Base-by-base conservation (phyloP, 208 protist genomes). In the Novymonas esmeraldas region DNA sequence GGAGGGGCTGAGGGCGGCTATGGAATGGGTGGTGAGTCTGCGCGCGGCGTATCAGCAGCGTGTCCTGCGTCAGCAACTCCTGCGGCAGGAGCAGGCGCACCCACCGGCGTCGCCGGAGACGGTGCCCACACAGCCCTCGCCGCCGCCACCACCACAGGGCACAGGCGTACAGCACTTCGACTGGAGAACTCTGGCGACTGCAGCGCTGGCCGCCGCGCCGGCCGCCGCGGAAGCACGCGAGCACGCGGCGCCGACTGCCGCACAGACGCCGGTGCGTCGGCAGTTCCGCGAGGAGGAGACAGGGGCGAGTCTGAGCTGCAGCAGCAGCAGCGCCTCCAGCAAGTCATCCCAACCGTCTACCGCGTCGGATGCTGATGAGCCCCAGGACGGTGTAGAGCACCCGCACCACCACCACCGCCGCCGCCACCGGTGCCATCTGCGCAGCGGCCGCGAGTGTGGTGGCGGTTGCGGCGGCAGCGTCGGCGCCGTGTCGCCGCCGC, bases 11-110 rank as follows among this genome's bases (percentile, higher is more conserved):
- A 52, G 51, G 52, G 59, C 41, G 33, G 2, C 73, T 29, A 41
- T 56, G 39, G 42, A 42, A n/a, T 61, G 54, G 36, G 42, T 75
- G 13, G 20, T 45, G 46, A 45, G 36, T 2, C 16, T 67, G 22
- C 78, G 69, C 45, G 49, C 33, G 13, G 75, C 73, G 3, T 66
- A 72, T 28, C 46, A 74, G 33, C 51, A 66, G 36, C 70, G 50
- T 1, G 20, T 39, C 13, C 36, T 64, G 41, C 41, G 44, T 10
- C n/a, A 13, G 22, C 77, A 69, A 22, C 70, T 77, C 39, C 54
- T 60, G 9, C 55, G 55, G 48, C 76, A 73, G 28, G 64, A 60
- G 52, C 70, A 69, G 52, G 39, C 42, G 14, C 29, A 59, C 22
- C 58, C 29, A 45, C 3, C 20, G 18, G 42, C 52, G 16, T 29